Evolutionary conservation across 352 stramenopile genomes (phyloP), one percentile per base, ranked within the genome.

Genomic region (Pythium scleroteichum): DNA sequence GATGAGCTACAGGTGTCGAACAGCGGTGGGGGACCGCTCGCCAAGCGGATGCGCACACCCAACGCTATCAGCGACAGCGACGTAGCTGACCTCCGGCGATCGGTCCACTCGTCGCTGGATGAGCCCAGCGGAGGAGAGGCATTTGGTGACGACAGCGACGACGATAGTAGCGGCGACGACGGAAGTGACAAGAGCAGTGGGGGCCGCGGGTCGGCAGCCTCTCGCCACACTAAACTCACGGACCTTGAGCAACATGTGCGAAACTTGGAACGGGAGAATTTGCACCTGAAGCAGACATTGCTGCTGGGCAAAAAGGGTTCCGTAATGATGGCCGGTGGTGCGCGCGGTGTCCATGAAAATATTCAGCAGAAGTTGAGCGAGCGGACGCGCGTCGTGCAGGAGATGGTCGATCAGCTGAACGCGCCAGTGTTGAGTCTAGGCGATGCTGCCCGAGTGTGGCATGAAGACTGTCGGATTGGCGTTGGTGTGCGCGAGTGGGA

Each of bases 321-420:
- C 10, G 66, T 73, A n/a, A 71, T 76, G 58, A 66, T 87, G 48
- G 66, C 65, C 0, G 74, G 67, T 0, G 59, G 68, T 26, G 53
- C 60, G 13, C 48, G 48, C 13, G 59, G 68, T 19, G 67, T 66
- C 22, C 69, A 73, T 22, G 79, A 79, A 10, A 76, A 68, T 51
- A 70, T 73, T 17, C 73, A 88, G 62, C 66, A 76, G 29, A 65
- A 84, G 47, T 66, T 92, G 46, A 76, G 71, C 3, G 77, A 88
- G 48, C 78, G 82, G 40, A 92, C 78, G n/a, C 84, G 82, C 29
- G 70, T 92, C 17, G 82, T 92, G 52, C 86, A 82, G 17, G 81
- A 90, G 61, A 92, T 92, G 82, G 82, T 92, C 26, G 79, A 89
- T 54, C 78, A 83, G 49, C 70, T 92, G 4, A 92, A 92, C 59